Evolutionary conservation across 179 eudicot species (phyloP).

Genomic region (Beta macrorhiza): DNA sequence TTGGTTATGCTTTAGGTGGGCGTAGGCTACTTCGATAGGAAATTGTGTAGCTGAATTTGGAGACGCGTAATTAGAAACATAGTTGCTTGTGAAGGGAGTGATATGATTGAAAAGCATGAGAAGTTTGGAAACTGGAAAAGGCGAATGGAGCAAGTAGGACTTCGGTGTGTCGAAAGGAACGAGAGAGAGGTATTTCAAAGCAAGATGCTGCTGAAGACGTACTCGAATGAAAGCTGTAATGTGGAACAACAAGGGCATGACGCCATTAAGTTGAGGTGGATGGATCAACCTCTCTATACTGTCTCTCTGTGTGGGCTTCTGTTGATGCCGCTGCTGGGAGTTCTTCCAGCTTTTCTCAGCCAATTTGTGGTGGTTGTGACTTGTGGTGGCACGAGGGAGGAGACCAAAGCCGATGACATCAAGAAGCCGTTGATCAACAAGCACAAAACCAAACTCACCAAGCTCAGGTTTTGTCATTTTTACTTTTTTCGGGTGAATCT

Average conservation of each 20-base stretch:
- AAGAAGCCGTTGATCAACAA: no score
- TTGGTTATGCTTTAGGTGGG: not conserved
- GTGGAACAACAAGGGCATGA: slow-evolving; percentile 47
- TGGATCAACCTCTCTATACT: slow-evolving; percentile 78
- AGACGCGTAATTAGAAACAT: slow-evolving; percentile 15
- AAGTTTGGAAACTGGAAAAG: no score
- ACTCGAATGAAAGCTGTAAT: slow-evolving; percentile 42
- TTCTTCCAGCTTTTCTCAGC: slow-evolving; percentile 56
- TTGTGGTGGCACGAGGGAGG: no score
- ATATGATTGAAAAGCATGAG: no score
- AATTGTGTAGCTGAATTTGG: no score
- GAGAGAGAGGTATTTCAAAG: no score
- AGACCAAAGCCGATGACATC: no score
- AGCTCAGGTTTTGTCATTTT: no score
- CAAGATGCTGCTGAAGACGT: slow-evolving; percentile 74
- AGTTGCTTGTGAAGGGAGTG: slow-evolving; percentile 64
- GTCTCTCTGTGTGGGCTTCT: slow-evolving; percentile 67
- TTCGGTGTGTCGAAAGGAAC: not conserved
- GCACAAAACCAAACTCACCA: no score
- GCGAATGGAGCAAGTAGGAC: no score
- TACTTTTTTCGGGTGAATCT: no score
- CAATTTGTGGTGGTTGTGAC: slow-evolving; percentile 19
- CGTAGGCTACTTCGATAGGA: no score
- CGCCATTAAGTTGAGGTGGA: slow-evolving; percentile 38
- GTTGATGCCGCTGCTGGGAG: slow-evolving; percentile 48